These are phyloP conservation scores for Cladochytrium replicatum DNA, from an alignment of 192 early-diverging fungal species.

Conservation along the genomic window DNA sequence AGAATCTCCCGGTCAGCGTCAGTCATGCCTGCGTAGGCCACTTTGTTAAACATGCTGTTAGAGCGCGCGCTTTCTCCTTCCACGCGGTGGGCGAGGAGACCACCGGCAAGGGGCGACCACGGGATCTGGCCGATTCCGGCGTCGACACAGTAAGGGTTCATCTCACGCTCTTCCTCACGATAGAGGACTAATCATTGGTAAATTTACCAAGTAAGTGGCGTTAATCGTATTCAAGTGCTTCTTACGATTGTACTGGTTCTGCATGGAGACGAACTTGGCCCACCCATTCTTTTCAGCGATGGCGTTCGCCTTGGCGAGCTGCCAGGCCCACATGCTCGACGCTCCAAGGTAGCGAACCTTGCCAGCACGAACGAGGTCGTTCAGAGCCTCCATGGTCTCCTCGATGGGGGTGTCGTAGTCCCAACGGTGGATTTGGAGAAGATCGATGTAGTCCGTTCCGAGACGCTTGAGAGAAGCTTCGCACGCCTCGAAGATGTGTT, in stretches of 20 bases:
- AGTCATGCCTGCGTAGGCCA: constrained; percentile 5
- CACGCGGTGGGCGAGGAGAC: constrained; percentile 29
- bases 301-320: constrained; percentile 36
- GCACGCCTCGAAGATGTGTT: constrained; percentile 35
- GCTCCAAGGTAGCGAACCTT: constrained; percentile 53
- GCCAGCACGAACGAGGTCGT: constrained; percentile 57
- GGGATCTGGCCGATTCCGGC: constrained; percentile 33
- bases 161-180: constrained; percentile 53
- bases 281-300: constrained; percentile 41
- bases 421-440: constrained; percentile 37
- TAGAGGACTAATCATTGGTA: too few species aligned
- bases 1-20: constrained; percentile 33
- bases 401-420: constrained; percentile 49
- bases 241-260: too few species aligned
- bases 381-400: constrained; percentile 59
- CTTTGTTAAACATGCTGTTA: constrained; percentile 2
- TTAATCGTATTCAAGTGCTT: too few species aligned
- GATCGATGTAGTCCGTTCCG: constrained; percentile 42
- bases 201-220: too few species aligned
- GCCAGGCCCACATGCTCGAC: constrained; percentile 39
- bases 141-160: constrained; percentile 35
- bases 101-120: constrained; percentile 47
- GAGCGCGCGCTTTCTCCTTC: constrained; percentile 1
- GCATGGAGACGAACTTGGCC: constrained; percentile 40
- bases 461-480: constrained; percentile 45